phyloP scores from a whole-genome alignment of 164 flowering plant genomes.

The Santalum album region DNA sequence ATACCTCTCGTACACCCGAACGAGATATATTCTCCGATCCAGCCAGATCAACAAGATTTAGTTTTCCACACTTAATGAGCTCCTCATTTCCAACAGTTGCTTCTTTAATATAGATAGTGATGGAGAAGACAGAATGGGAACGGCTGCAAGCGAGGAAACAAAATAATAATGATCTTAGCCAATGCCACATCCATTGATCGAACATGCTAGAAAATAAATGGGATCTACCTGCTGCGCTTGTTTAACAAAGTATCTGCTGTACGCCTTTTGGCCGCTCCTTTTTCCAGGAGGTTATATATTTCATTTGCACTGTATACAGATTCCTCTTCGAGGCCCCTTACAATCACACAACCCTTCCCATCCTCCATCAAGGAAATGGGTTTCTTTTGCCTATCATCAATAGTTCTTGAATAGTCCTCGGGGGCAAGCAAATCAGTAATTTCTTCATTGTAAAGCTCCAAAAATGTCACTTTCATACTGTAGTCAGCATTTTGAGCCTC shows the following conservation, averaged over 20 bases:
- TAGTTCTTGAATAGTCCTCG: constrained; percentile 33
- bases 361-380: constrained; percentile 55
- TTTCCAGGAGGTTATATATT: constrained; percentile 42
- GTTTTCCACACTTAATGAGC: constrained; percentile 60
- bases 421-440: constrained; percentile 43
- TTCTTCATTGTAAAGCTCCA: constrained; percentile 67
- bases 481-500: constrained; percentile 63
- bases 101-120: constrained; percentile 48
- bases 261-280: constrained; percentile 52
- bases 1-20: constrained; percentile 60
- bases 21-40: constrained; percentile 69
- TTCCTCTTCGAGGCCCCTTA: constrained; percentile 63
- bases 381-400: constrained; percentile 46
- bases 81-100: constrained; percentile 47
- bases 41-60: constrained; percentile 63
- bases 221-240: constrained; percentile 48
- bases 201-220: neutral
- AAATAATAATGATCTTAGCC: neutral
- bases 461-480: constrained; percentile 59
- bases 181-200: neutral
- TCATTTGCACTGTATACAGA: constrained; percentile 48
- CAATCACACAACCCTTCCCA: constrained; percentile 53
- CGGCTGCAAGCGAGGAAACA: constrained; percentile 31
- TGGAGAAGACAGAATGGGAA: constrained; percentile 55
- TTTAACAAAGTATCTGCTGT: constrained; percentile 60